phyloP scores from a whole-genome alignment of 176 grass and related monocot genomes.

The Rhynchospora tenuis region DNA sequence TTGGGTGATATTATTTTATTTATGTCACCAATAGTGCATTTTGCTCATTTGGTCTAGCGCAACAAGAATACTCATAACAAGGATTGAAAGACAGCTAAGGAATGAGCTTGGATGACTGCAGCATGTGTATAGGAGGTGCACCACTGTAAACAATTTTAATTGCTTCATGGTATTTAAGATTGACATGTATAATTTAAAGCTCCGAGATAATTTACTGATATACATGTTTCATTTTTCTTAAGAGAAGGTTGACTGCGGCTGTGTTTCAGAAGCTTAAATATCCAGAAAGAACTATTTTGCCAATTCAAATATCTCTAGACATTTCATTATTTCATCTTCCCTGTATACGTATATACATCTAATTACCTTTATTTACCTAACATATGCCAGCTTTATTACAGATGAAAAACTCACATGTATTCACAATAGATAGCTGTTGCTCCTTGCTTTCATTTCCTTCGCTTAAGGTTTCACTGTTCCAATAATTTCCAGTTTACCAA shows the following conservation, averaged over 20 bases:
- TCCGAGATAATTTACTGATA: neutral
- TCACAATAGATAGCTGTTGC: neutral
- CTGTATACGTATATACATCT: neutral
- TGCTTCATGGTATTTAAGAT: neutral
- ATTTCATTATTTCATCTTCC: neutral
- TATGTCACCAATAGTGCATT: neutral
- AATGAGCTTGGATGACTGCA: neutral
- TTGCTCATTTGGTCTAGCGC: neutral
- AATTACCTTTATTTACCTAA: neutral
- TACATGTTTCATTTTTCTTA: neutral
- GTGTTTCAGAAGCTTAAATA: neutral
- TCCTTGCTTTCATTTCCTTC: neutral
- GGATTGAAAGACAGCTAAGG: neutral
- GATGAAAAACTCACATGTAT: neutral
- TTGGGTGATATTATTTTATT: neutral
- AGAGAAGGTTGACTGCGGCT: neutral
- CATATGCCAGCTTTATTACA: neutral
- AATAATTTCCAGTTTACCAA: neutral
- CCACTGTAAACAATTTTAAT: neutral
- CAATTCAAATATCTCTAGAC: neutral
- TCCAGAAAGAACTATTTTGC: neutral
- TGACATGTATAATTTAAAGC: neutral
- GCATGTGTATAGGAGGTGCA: neutral
- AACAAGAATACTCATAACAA: neutral
- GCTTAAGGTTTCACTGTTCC: neutral